Base-by-base conservation (phyloP, 495 filamentous ascomycete species). In the Daldinia bambusicola region DNA sequence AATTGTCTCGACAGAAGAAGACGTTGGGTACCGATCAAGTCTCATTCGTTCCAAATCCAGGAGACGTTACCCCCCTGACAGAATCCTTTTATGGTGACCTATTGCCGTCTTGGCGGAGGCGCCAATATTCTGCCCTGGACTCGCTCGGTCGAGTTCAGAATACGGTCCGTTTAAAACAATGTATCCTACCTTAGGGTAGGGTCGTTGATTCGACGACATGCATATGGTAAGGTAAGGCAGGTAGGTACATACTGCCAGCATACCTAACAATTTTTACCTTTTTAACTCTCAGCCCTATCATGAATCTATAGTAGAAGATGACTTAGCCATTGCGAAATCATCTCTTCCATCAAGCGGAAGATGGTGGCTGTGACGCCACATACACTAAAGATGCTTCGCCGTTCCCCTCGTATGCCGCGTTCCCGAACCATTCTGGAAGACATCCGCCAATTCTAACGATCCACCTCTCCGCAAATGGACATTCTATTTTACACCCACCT, bases 351-450 rank as follows among this genome's bases (percentile, higher is more conserved):
- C 36, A 16, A 43, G 30, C 16, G 48, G 48, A 22, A 71, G 41
- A 67, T 63, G 45, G 59, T 71, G 69, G 63, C 63, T 71, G 59
- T 71, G 63, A 48, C 53, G 56, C 52, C 51, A 62, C 57, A 45
- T 48, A 31, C 57, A 41, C 14, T 61, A 61, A 61, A 32, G 40
- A 30, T 58, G 36, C 34, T 53, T 38, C 52, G 34, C 63, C 63
- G 51, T 59, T 50, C 12, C 12, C 51, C 14, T 18, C 40, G 50
- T 62, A 41, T n/a, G 32, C 68, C 55, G 53, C 59, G 43, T 60
- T 55, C 60, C 68, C 58, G 69, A 67, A 67, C 48, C 51, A 26
- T 71, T 71, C 69, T 71, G 53, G 63, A 71, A 71, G 7, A 71
- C 20, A 58, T 62, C 40, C 37, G 58, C 51, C 40, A 26, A 52